Conservation (phyloP, 805 yeast species). For the Wickerhamomyces canadensis region DNA sequence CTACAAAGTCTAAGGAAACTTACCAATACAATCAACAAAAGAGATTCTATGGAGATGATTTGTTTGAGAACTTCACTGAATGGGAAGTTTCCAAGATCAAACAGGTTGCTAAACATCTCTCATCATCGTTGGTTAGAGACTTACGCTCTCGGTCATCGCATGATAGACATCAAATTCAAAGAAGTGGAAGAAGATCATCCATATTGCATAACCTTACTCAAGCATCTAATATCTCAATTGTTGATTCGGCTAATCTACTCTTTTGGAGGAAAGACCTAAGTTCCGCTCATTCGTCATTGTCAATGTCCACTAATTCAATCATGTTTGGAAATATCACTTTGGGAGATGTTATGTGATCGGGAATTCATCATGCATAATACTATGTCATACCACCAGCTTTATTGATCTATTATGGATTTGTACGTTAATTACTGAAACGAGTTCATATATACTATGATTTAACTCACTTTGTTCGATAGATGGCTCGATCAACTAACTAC, state of each 20-base stretch:
- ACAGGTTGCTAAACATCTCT: conserved; percentile 19
- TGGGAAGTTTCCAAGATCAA: conserved; percentile 23
- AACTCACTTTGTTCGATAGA: too few relatives aligned
- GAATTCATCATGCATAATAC: too few relatives aligned
- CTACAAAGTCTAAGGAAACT: background rate
- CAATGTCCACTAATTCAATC: conserved; percentile 20
- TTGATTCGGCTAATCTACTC: conserved; percentile 9
- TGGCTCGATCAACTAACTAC: too few relatives aligned
- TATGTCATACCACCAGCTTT: too few relatives aligned
- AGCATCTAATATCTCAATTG: conserved; percentile 15
- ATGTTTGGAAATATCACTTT: conserved; percentile 21
- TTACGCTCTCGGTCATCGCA: background rate
- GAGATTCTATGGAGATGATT: conserved; percentile 25
- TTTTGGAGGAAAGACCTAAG: conserved; percentile 23
- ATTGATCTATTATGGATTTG: too few relatives aligned
- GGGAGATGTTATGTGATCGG: conserved; percentile 6
- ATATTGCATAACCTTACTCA: conserved; percentile 16
- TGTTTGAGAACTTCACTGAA: conserved; percentile 13
- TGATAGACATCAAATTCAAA: conserved; percentile 6
- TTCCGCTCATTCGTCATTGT: conserved; percentile 23
- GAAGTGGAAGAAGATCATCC: conserved; percentile 16
- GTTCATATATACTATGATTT: too few relatives aligned
- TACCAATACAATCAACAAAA: conserved; percentile 2
- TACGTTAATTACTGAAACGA: too few relatives aligned
- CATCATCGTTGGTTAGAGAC: conserved; percentile 17